Conservation (phyloP, 495 filamentous ascomycete genomes). For the Chlorociboria aeruginascens region DNA sequence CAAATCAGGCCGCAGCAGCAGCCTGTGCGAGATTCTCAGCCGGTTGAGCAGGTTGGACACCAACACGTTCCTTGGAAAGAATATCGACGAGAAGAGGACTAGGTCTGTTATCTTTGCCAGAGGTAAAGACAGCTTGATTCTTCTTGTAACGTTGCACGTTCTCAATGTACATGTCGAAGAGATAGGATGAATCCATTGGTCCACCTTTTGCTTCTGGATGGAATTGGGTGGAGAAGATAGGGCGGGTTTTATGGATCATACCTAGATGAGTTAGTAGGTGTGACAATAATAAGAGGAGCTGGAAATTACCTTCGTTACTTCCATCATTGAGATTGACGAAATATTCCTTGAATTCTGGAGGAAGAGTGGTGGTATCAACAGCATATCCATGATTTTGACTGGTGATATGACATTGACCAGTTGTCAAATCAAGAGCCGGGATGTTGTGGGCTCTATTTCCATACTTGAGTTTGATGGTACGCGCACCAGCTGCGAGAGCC, state of each 20-base stretch:
- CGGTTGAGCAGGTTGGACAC: constrained; percentile 58
- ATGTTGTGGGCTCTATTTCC: constrained; percentile 98
- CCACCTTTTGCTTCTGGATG: constrained; percentile 97
- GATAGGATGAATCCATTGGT: constrained; percentile 81
- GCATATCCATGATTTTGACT: constrained; percentile 98
- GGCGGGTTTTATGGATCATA: constrained; percentile 77
- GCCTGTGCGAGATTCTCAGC: constrained; percentile 18
- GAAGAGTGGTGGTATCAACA: constrained; percentile 75
- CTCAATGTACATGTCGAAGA: constrained; percentile 93
- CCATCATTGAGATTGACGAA: constrained; percentile 96
- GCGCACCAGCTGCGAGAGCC: constrained; percentile 69
- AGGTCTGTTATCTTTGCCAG: constrained; percentile 64
- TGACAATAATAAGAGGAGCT: not conserved
- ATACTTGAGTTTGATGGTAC: constrained; percentile 91
- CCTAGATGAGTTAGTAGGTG: constrained; percentile 39
- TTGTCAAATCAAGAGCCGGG: constrained; percentile 84
- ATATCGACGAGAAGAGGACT: constrained; percentile 82
- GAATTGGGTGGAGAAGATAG: constrained; percentile 97
- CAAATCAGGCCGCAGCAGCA: constrained; percentile 8
- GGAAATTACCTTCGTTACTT: constrained; percentile 63
- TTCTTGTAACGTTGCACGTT: constrained; percentile 82
- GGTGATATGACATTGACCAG: constrained; percentile 96
- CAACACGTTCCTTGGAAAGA: constrained; percentile 85
- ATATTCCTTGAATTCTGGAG: constrained; percentile 87
- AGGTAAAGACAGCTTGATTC: constrained; percentile 52